Percentiles rank a stretch among this genome's conserved stretches.
These are phyloP conservation scores for Lasiodiplodia sp. DNA, from an alignment of 2,329 filamentous ascomycete species.

Conservation along the genomic window DNA sequence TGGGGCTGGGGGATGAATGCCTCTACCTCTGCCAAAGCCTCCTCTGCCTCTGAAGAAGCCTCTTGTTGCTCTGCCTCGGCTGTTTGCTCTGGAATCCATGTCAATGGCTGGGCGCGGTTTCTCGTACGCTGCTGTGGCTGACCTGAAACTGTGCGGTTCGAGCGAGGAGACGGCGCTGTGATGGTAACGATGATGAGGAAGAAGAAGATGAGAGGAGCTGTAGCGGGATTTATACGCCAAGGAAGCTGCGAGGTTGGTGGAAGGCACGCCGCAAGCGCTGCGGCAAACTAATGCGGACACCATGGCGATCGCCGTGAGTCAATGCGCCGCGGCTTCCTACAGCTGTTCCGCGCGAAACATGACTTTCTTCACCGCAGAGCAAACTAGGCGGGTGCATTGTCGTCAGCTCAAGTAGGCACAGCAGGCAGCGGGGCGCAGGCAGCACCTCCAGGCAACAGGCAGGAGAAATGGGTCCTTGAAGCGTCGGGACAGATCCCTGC, in stretches of 20 bases:
- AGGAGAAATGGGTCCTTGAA: too few species aligned
- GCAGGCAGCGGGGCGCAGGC: background rate
- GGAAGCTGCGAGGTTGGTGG: background rate
- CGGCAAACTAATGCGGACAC: conserved; percentile 10
- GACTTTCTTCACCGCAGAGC: background rate
- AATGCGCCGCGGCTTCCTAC: conserved; percentile 11
- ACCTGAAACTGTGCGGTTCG: background rate
- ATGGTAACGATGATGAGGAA: background rate
- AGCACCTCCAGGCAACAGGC: background rate
- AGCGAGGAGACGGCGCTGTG: background rate
- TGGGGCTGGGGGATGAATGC: background rate
- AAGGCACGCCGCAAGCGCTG: background rate
- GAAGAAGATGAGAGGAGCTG: background rate
- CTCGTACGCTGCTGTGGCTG: background rate
- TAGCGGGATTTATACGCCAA: background rate
- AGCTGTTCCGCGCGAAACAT: background rate
- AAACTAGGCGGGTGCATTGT: too few species aligned
- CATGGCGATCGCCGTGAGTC: conserved; percentile 8
- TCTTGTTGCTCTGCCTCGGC: background rate
- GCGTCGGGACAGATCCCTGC: background rate
- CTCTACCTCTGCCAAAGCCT: background rate
- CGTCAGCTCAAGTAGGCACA: background rate
- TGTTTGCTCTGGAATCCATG: conserved; percentile 3
- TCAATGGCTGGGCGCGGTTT: background rate
- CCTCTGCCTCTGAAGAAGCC: conserved; percentile 3